Evolutionary conservation across 345 rosid genomes (phyloP), one percentile per base, ranked within the genome.

Genomic region (Gossypium bickii): DNA sequence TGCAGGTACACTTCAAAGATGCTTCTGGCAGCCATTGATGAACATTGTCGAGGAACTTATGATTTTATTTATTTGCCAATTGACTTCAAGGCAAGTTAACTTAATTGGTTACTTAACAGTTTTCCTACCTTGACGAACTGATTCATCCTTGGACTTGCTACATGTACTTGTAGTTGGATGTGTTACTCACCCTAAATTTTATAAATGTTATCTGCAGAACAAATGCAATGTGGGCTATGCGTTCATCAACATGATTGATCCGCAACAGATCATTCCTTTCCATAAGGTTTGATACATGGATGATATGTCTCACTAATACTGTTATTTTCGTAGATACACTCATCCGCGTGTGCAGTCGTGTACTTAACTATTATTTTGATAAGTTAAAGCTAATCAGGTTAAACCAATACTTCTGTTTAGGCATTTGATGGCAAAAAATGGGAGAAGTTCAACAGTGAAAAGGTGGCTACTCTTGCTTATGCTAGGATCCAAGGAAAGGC

Each of bases 151-250:
- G 62, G 56, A 49, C 49, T 43, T 29, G 45, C n/a, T 18, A 10
- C 58, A 27, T 52, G n/a, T 45, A 44, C 41, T 10, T 34, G 60
- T 68, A 9, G 49, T 15, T 73, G 17, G 34, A 29, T 38, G 48
- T n/a, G 9, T 77, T 48, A 29, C 71, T 59, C 59, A 74, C 74
- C 51, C 58, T 11, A 22, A 25, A 78, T 64, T 24, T 47, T 60
- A 34, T 20, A 22, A 74, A 24, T 62, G 61, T 69, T 72, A 51
- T 75, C 73, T 61, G 67, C 90, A 92, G 97, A 92, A 92, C 82
- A 92, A 92, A 79, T 92, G 97, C 87, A 92, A 92, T 53, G 97
- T 92, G 78, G 97, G 97, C 61, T 92, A 92, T 82, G 96, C 97
- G 52, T 92, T 92, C 78, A 89, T 92, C 86, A 92, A 92, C 85